Base-by-base conservation (phyloP, 2,329 filamentous ascomycete genomes). In the Fulvia fulva region DNA sequence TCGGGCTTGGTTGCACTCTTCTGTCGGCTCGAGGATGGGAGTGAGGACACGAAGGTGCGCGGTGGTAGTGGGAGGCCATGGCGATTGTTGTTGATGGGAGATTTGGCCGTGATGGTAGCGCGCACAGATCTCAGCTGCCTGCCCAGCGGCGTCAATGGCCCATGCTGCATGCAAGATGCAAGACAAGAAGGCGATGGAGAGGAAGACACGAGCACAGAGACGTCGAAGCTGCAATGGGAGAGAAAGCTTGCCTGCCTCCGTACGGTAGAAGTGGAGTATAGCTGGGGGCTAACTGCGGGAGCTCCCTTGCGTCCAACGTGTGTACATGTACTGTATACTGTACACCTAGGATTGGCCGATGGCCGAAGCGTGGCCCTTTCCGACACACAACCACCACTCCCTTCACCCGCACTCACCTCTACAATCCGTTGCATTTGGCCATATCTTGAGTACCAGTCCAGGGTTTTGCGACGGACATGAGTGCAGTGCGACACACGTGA, bases 111-210 rank as follows among this genome's bases (percentile, higher is more conserved):
- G 55, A 64, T 25, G 26, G 47, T 58, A 54, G 58, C 63, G 49
- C 70, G 60, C 19, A 71, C 69, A 51, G 58, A 57, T 25, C 68
- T 64, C 37, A 71, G 65, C 64, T 68, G 69, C 56, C 61, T 65
- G 66, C 68, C 70, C 41, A 72, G 67, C 53, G 69, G 67, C 58
- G 69, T 71, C 65, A 71, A 53, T 47, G 54, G 57, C 62, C 70
- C 67, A 71, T 70, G 64, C 65, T 63, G 69, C 70, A 72, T 72
- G 63, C 70, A 71, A n/a, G n/a, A n/a, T n/a, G n/a, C n/a, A n/a
- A n/a, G n/a, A n/a, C n/a, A n/a, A 65, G 61, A 64, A 64, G 25
- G 19, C n/a, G n/a, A 43, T 25, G 25, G 25, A 12, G 47, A 41
- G n/a, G 37, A n/a, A 41, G 2, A n/a, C 3, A 3, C 14, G 37